Evolutionary conservation across 345 rosid species (phyloP).

Genomic region (Salix viminalis): DNA sequence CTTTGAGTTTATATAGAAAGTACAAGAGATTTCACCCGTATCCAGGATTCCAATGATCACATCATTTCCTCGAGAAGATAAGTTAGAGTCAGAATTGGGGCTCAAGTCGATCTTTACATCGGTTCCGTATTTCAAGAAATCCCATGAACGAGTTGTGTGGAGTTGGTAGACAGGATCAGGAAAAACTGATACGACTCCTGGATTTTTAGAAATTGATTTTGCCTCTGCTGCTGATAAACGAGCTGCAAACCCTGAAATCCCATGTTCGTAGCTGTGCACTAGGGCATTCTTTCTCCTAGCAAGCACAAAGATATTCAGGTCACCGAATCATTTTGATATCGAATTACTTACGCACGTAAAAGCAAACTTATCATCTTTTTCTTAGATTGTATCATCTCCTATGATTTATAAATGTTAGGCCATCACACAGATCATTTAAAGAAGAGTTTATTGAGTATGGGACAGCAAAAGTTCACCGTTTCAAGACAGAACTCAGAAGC

Average conservation of each 20-base stretch:
- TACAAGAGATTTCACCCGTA: conserved; percentile 39
- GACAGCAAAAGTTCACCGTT: conserved; percentile 25
- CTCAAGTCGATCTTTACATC: conserved; percentile 38
- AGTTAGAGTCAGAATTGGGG: conserved; percentile 30
- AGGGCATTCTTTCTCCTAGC: conserved; percentile 48
- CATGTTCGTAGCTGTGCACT: conserved; percentile 48
- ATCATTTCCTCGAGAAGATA: conserved; percentile 35
- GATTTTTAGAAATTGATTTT: conserved; percentile 40
- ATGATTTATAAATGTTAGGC: too few relatives aligned
- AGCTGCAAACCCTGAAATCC: conserved; percentile 85
- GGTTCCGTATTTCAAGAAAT: conserved; percentile 66
- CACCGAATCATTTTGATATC: background rate
- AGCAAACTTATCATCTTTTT: background rate
- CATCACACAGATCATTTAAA: too few relatives aligned
- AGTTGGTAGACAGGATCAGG: conserved; percentile 59
- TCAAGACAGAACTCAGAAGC: conserved; percentile 47
- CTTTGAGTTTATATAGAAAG: background rate
- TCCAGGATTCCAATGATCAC: conserved; percentile 66
- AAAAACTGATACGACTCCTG: conserved; percentile 73
- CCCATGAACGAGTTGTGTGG: conserved; percentile 97
- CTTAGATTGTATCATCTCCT: background rate
- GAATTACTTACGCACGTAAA: background rate
- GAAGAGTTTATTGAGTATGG: too few relatives aligned
- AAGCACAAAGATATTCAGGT: background rate
- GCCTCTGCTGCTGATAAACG: conserved; percentile 71